Percentiles rank a stretch among this genome's conserved stretches.
Evolutionary conservation across 1,284 basidiomycete species (phyloP).

Genomic region (Trametes hirsuta): DNA sequence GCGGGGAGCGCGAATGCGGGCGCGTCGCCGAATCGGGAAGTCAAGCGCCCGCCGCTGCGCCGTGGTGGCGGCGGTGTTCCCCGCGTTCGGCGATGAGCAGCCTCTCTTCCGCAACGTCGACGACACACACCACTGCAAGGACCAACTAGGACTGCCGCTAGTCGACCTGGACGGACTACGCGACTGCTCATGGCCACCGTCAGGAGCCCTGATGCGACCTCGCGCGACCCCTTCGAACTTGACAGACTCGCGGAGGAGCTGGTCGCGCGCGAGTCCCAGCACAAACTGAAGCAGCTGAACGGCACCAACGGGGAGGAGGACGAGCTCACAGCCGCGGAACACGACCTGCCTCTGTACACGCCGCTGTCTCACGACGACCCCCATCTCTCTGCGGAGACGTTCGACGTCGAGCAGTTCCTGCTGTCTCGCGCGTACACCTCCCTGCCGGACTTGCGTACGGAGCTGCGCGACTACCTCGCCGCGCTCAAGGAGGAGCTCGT

Average conservation of each 20-base stretch:
- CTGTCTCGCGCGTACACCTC: conserved; percentile 87
- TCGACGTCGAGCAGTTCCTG: conserved; percentile 88
- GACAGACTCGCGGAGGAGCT: conserved; percentile 77
- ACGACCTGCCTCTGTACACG: conserved; percentile 72
- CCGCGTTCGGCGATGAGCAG: too few species aligned
- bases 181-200: conserved; percentile 14
- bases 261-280: conserved; percentile 52
- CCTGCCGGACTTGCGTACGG: conserved; percentile 83
- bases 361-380: conserved; percentile 83
- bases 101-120: neutral
- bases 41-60: too few species aligned
- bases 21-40: too few species aligned
- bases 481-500: conserved; percentile 91
- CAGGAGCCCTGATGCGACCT: conserved; percentile 18
- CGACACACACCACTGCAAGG: neutral
- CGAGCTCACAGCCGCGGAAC: conserved; percentile 28
- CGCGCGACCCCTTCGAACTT: conserved; percentile 62
- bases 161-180: neutral
- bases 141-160: neutral
- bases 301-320: conserved; percentile 19
- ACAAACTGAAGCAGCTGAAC: conserved; percentile 15
- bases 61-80: too few species aligned
- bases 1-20: too few species aligned
- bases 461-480: conserved; percentile 85
- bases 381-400: conserved; percentile 67